A percentile compares a stretch with the other conserved stretches of the same genome.
Conservation (phyloP, 306 rosid species). For the Carpinus viminea region DNA sequence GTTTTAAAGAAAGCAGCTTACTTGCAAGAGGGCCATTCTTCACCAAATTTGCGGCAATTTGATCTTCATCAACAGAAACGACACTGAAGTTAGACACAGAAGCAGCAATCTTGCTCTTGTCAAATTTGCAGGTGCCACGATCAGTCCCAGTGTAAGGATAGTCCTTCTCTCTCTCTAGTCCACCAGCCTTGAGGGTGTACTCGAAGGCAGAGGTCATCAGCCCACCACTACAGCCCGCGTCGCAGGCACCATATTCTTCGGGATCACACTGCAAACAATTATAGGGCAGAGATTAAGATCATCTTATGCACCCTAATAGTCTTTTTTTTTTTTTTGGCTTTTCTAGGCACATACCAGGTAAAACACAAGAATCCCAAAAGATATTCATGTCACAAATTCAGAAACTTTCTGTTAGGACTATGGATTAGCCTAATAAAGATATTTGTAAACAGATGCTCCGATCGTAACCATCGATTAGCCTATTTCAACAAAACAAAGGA, state of each 20-base stretch:
- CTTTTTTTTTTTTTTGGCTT: too few species aligned
- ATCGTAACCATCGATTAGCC: too few species aligned
- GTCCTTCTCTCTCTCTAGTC: slow-evolving; percentile 68
- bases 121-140: slow-evolving; percentile 78
- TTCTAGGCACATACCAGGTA: neutral
- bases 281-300: neutral
- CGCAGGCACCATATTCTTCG: slow-evolving; percentile 66
- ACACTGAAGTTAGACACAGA: slow-evolving; percentile 84
- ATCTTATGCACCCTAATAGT: neutral
- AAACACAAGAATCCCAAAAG: neutral
- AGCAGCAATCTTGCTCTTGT: slow-evolving; percentile 64
- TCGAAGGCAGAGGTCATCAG: slow-evolving; percentile 89
- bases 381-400: neutral
- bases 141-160: slow-evolving; percentile 89
- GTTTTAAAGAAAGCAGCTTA: slow-evolving; percentile 23
- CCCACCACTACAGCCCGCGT: slow-evolving; percentile 88
- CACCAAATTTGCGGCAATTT: slow-evolving; percentile 91
- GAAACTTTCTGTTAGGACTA: neutral
- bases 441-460: neutral
- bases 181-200: slow-evolving; percentile 81
- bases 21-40: slow-evolving; percentile 93
- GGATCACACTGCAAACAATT: slow-evolving; percentile 82
- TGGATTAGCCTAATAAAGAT: neutral
- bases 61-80: slow-evolving; percentile 77
- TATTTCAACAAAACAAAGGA: neutral